Evolutionary conservation across 129 eudicot species (phyloP).

Genomic region (Artemisia argyi): DNA sequence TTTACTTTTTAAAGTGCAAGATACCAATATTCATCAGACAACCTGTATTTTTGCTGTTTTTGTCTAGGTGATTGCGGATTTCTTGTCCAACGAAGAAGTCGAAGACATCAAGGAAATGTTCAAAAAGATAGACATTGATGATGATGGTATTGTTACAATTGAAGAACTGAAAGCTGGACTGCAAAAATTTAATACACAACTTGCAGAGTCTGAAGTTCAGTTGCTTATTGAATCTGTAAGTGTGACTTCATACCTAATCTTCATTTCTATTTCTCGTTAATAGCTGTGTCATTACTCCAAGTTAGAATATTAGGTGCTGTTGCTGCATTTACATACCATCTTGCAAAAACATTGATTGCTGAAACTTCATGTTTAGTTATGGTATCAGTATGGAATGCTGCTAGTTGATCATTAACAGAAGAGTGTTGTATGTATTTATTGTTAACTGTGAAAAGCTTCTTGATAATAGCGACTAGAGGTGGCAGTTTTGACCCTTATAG

Average conservation of each 20-base stretch:
- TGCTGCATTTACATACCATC: no score
- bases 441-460: no score
- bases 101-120: conserved; percentile 82
- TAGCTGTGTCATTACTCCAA: no score
- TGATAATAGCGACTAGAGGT: no score
- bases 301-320: no score
- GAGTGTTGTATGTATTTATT: no score
- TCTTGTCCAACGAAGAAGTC: conserved; percentile 83
- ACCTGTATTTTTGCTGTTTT: conserved; percentile 2
- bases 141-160: conserved; percentile 68
- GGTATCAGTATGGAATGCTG: no score
- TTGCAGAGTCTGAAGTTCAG: conserved; percentile 82
- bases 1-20: neutral
- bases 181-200: conserved; percentile 48
- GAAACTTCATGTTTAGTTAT: no score
- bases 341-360: no score
- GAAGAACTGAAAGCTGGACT: conserved; percentile 77
- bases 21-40: neutral
- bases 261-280: no score
- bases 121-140: conserved; percentile 69
- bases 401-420: no score
- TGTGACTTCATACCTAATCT: neutral
- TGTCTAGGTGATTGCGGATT: conserved; percentile 84
- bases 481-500: no score
- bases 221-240: conserved; percentile 91